Percentiles rank a stretch among this genome's conserved stretches.
Conservation (phyloP, 805 yeast genomes). For the Metschnikowia henanensis region DNA sequence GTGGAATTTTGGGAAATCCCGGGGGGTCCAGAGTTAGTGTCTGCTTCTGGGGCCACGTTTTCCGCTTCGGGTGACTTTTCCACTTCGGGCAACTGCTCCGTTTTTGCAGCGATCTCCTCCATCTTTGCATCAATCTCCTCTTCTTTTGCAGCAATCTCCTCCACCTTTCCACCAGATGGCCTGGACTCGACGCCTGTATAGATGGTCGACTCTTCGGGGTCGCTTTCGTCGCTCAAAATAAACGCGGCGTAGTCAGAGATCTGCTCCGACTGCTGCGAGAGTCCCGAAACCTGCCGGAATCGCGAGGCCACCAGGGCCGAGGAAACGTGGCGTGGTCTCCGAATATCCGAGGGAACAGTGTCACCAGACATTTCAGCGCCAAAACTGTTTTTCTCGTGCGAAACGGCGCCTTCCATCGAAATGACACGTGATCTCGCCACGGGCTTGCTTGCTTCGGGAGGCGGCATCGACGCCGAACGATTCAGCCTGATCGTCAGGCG, state of each 20-base stretch:
- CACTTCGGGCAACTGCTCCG: no score
- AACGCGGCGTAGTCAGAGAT: conserved; percentile 21
- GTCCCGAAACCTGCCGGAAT: conserved; percentile 2
- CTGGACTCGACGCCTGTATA: no score
- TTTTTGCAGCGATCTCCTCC: no score
- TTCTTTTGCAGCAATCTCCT: no score
- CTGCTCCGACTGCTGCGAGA: conserved; percentile 2
- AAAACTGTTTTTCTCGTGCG: background rate
- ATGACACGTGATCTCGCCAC: conserved; percentile 10
- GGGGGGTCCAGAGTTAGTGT: no score
- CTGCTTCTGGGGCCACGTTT: no score
- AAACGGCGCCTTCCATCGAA: conserved; percentile 11
- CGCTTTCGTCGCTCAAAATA: conserved; percentile 8
- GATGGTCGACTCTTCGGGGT: conserved; percentile 1
- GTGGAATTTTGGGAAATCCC: background rate
- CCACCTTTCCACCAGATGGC: no score
- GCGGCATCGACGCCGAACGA: conserved; percentile 39
- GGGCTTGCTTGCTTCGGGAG: conserved; percentile 9
- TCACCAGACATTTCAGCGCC: background rate
- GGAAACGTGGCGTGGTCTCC: conserved; percentile 1
- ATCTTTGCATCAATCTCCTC: no score
- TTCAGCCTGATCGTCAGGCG: conserved; percentile 32
- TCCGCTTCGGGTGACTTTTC: no score
- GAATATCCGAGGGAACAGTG: background rate
- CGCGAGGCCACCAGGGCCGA: conserved; percentile 5